These are phyloP conservation scores for Thelonectria discophora DNA, from an alignment of 2,329 filamentous ascomycete species.

Conservation along the genomic window DNA sequence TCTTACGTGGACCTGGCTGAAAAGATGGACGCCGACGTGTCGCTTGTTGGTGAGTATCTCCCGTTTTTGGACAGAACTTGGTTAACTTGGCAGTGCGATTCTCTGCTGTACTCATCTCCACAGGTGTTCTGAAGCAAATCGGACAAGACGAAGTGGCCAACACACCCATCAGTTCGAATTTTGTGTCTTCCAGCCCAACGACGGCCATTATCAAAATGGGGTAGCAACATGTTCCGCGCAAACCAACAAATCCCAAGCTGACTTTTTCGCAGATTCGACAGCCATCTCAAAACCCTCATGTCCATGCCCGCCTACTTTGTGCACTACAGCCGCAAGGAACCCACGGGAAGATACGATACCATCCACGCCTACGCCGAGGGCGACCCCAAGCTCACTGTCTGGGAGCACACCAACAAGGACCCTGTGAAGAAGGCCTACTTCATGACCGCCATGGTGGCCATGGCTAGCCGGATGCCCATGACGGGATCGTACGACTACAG, in stretches of 20 bases:
- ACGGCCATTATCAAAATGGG: constrained; percentile 10
- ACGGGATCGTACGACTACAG: constrained; percentile 5
- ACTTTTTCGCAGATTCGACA: constrained; percentile 11
- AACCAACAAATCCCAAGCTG: neutral
- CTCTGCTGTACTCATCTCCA: constrained; percentile 1
- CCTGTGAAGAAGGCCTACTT: constrained; percentile 11
- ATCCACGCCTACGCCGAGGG: constrained; percentile 9
- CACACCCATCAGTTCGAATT: neutral
- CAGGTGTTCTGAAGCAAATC: constrained; percentile 8
- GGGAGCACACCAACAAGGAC: constrained; percentile 17
- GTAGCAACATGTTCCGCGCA: neutral
- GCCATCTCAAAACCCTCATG: constrained; percentile 2
- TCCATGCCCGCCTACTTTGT: constrained; percentile 13
- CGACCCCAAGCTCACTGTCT: constrained; percentile 11
- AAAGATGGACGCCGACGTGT: constrained; percentile 6
- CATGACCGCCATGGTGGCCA: constrained; percentile 17
- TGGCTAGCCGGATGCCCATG: neutral
- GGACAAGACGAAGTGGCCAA: neutral
- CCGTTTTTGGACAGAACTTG: neutral
- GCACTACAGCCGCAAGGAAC: constrained; percentile 16
- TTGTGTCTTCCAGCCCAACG: constrained; percentile 8
- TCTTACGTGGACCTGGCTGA: neutral
- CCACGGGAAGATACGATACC: constrained; percentile 10
- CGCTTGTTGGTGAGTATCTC: constrained; percentile 7
- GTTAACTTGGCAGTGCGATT: constrained; percentile 1